phyloP scores from a whole-genome alignment of 179 eudicot genomes.

The Silene noctiflora region DNA sequence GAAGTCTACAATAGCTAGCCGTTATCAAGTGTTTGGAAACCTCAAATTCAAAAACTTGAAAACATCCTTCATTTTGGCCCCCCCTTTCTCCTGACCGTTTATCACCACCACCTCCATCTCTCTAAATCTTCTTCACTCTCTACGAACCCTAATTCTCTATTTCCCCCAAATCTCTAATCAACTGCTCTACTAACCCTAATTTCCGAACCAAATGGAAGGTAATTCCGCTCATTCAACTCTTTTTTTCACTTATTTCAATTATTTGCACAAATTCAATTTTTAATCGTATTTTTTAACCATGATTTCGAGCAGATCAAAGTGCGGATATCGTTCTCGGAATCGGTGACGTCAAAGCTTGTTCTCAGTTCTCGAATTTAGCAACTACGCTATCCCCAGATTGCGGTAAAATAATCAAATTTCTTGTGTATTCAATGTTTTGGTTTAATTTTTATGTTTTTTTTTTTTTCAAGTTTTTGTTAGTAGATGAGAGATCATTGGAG shows the following conservation, averaged over 20 bases:
- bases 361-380: background rate
- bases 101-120: too few relatives aligned
- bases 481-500: too few relatives aligned
- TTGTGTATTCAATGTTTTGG: background rate
- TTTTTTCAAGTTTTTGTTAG: too few relatives aligned
- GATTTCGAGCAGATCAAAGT: slow-evolving; percentile 5
- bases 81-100: too few relatives aligned
- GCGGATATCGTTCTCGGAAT: slow-evolving; percentile 17
- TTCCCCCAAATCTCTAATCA: background rate
- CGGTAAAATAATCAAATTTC: slow-evolving; percentile 16
- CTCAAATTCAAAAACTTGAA: too few relatives aligned
- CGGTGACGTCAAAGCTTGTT: background rate
- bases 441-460: background rate
- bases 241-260: background rate
- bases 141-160: slow-evolving; percentile 3
- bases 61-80: too few relatives aligned
- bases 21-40: too few relatives aligned
- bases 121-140: background rate
- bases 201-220: slow-evolving; percentile 25
- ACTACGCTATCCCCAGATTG: background rate
- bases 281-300: too few relatives aligned
- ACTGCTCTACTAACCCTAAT: background rate
- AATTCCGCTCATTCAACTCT: background rate
- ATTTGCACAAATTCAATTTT: too few relatives aligned
- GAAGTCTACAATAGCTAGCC: too few relatives aligned